Conservation (phyloP, 495 filamentous ascomycete species). For the Podospora pseudoanserina region DNA sequence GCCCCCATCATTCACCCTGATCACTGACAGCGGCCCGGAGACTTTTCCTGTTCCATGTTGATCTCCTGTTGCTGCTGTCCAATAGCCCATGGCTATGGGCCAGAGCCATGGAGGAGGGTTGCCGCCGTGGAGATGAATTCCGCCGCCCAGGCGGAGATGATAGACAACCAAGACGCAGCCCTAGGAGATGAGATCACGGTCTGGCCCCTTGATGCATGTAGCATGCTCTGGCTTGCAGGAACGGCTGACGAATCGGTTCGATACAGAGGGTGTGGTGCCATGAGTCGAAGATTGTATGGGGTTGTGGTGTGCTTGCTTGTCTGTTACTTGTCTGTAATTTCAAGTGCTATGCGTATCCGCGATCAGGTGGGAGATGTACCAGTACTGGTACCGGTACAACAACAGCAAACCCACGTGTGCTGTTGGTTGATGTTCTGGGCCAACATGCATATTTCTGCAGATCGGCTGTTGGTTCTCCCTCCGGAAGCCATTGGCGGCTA, state of each 20-base stretch:
- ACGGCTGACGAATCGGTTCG: not conserved
- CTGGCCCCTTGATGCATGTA: not conserved
- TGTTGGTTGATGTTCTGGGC: not conserved
- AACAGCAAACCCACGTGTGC: not conserved
- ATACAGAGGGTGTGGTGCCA: not conserved
- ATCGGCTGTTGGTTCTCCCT: constrained; percentile 12
- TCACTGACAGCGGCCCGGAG: not conserved
- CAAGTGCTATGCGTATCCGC: not conserved
- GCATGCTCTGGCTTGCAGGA: not conserved
- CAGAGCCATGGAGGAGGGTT: not conserved
- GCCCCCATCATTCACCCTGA: not conserved
- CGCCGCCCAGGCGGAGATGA: not conserved
- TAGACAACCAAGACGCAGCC: not conserved
- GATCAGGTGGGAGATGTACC: not conserved
- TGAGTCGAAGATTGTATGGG: not conserved
- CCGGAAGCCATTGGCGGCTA: constrained; percentile 15
- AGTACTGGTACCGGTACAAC: not conserved
- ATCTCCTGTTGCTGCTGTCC: not conserved
- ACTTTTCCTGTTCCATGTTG: not conserved
- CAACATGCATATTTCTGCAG: constrained; percentile 1
- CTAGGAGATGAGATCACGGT: not conserved
- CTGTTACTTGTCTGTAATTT: not conserved
- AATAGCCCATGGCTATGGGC: not conserved
- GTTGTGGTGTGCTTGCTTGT: not conserved
- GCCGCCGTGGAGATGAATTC: not conserved